phyloP scores from a whole-genome alignment of 768 basidiomycete genomes.

The Rhodotorula diobovata region DNA sequence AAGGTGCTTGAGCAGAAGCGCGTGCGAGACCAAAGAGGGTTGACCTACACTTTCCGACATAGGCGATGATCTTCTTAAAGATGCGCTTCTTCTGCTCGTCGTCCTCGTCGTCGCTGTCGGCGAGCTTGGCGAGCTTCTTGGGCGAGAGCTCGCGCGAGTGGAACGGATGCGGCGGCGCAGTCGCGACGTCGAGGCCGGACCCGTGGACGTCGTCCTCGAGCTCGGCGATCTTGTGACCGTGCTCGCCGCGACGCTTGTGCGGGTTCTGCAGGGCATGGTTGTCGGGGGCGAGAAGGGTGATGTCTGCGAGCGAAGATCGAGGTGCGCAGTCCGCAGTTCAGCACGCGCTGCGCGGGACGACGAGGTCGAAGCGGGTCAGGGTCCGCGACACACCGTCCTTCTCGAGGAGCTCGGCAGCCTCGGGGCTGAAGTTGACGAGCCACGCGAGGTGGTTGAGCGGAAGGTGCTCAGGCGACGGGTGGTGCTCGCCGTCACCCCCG shows the following conservation, averaged over 20 bases:
- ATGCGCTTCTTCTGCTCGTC: constrained; percentile 45
- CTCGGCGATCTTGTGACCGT: background rate
- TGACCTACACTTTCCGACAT: constrained; percentile 32
- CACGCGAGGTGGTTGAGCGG: constrained; percentile 39
- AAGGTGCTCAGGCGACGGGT: constrained; percentile 23
- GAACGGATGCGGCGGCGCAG: constrained; percentile 27
- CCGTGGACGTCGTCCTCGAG: constrained; percentile 2
- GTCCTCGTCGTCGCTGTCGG: constrained; percentile 40
- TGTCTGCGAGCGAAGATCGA: background rate
- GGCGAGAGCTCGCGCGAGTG: constrained; percentile 21
- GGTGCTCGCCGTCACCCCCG: background rate
- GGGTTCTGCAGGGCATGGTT: constrained; percentile 38
- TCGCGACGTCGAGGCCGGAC: background rate
- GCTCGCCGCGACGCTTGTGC: constrained; percentile 5
- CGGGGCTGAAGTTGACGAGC: constrained; percentile 33
- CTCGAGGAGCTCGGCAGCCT: constrained; percentile 13
- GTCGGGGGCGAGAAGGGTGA: constrained; percentile 43
- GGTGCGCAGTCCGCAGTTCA: background rate
- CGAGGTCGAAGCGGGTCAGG: background rate
- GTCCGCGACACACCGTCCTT: background rate
- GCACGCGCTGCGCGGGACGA: background rate
- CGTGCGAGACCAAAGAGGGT: background rate
- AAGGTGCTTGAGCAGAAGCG: too few relatives aligned
- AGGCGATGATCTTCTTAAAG: constrained; percentile 46
- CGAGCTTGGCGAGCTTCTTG: constrained; percentile 12